These are phyloP conservation scores for Neurospora intermedia DNA, from an alignment of 495 filamentous ascomycete genomes.

Conservation along the genomic window DNA sequence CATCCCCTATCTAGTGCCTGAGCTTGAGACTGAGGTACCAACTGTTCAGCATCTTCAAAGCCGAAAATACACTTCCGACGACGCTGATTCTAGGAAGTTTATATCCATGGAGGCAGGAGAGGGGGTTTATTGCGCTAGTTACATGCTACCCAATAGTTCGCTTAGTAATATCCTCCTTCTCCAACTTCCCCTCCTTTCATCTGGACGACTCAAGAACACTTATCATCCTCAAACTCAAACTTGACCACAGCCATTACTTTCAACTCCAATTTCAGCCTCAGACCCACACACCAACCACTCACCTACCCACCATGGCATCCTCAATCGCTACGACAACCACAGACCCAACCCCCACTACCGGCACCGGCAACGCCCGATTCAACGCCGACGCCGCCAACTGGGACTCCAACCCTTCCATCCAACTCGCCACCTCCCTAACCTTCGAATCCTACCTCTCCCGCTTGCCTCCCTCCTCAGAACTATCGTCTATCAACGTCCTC, in stretches of 20 bases:
- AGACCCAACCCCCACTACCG: not conserved
- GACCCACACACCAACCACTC: not conserved
- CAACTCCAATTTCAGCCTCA: not conserved
- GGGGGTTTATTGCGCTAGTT: not conserved
- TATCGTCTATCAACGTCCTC: conserved; percentile 29
- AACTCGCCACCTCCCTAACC: conserved; percentile 21
- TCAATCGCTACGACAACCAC: not conserved
- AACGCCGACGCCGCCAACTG: conserved; percentile 29
- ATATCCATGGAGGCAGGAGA: not conserved
- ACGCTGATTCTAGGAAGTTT: no score
- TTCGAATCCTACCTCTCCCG: conserved; percentile 20
- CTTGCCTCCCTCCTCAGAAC: conserved; percentile 4
- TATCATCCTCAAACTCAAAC: no score
- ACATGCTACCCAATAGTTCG: not conserved
- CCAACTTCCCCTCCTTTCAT: not conserved
- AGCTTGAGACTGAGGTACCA: no score
- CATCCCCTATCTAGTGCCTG: no score
- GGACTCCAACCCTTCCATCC: conserved; percentile 29
- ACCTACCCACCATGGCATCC: not conserved
- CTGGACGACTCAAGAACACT: not conserved
- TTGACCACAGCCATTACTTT: not conserved
- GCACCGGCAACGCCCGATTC: conserved; percentile 20
- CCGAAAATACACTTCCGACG: not conserved
- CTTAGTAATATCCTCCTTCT: not conserved
- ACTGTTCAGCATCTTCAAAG: no score